Percentiles rank a stretch among this genome's conserved stretches.
These are phyloP conservation scores for Otatea glauca DNA, from an alignment of 176 grass and related monocot genomes.

Conservation along the genomic window DNA sequence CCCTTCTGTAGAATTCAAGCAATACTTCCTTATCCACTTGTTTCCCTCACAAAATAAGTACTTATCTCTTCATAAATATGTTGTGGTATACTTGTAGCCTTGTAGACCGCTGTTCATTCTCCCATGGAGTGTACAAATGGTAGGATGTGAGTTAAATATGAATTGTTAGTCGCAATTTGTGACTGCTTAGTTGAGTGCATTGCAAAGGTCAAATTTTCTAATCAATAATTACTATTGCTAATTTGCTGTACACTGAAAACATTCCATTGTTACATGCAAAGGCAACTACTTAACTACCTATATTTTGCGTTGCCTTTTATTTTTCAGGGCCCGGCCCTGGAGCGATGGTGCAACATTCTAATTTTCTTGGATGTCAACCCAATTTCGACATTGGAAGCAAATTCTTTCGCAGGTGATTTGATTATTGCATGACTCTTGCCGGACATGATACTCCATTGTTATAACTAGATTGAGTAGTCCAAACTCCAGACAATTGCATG, in stretches of 20 bases:
- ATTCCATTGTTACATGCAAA: neutral
- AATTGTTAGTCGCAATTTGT: neutral
- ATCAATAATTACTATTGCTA: neutral
- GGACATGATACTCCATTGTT: neutral
- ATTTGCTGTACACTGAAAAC: neutral
- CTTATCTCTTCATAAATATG: neutral
- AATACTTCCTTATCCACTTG: neutral
- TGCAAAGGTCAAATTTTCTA: neutral
- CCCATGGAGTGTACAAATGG: neutral
- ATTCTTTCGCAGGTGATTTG: conserved; percentile 53
- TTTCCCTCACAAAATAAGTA: neutral
- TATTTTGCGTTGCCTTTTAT: conserved; percentile 4
- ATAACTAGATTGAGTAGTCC: neutral
- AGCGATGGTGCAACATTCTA: conserved; percentile 44
- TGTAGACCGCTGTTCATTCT: neutral
- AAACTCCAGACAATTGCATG: neutral
- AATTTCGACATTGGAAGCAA: conserved; percentile 39
- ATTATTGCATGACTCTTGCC: conserved; percentile 32
- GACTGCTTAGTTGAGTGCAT: conserved; percentile 3
- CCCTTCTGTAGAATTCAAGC: neutral
- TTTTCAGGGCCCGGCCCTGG: conserved; percentile 37
- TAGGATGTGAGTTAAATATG: neutral
- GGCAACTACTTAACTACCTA: neutral
- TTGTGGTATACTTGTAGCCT: neutral
- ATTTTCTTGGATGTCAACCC: conserved; percentile 43